These are phyloP conservation scores for Ophiobolus disseminans DNA, from an alignment of 2,329 filamentous ascomycete species.

Conservation along the genomic window DNA sequence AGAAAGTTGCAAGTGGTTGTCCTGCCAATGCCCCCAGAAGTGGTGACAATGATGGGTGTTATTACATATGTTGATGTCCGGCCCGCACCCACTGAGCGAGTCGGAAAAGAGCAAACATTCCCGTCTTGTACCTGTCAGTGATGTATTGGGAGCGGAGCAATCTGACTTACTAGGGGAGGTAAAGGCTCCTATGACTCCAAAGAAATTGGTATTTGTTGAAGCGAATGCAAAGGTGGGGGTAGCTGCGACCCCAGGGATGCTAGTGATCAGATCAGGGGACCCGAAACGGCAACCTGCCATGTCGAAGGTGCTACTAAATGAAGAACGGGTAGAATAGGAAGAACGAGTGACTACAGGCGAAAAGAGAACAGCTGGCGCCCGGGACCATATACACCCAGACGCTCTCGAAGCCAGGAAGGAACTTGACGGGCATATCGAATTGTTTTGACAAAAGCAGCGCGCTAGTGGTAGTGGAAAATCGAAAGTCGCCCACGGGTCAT, in stretches of 20 bases:
- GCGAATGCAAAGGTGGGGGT: conserved; percentile 25
- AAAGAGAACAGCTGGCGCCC: neutral
- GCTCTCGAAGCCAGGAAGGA: neutral
- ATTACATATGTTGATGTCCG: conserved; percentile 23
- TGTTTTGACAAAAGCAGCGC: neutral
- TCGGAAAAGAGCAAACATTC: conserved; percentile 23
- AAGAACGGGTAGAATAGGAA: too few relatives aligned
- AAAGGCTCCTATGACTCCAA: conserved; percentile 21
- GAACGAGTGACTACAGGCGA: neutral
- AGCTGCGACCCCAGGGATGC: conserved; percentile 10
- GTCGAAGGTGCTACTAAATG: neutral
- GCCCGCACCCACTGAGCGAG: conserved; percentile 13
- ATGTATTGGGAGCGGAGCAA: neutral
- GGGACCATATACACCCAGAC: neutral
- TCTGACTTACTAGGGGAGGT: conserved; percentile 8
- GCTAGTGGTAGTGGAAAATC: neutral
- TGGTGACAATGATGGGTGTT: conserved; percentile 22
- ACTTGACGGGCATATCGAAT: neutral
- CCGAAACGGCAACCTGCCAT: conserved; percentile 24
- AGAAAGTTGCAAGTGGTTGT: conserved; percentile 21
- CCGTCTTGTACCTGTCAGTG: conserved; percentile 13
- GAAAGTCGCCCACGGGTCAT: neutral
- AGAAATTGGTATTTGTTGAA: conserved; percentile 16
- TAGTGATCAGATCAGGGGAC: conserved; percentile 24
- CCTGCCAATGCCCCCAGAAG: conserved; percentile 4